Percentiles rank a stretch among this genome's conserved stretches.
Conservation (phyloP, 2,329 filamentous ascomycete genomes). For the Calonectria multiphialidica region DNA sequence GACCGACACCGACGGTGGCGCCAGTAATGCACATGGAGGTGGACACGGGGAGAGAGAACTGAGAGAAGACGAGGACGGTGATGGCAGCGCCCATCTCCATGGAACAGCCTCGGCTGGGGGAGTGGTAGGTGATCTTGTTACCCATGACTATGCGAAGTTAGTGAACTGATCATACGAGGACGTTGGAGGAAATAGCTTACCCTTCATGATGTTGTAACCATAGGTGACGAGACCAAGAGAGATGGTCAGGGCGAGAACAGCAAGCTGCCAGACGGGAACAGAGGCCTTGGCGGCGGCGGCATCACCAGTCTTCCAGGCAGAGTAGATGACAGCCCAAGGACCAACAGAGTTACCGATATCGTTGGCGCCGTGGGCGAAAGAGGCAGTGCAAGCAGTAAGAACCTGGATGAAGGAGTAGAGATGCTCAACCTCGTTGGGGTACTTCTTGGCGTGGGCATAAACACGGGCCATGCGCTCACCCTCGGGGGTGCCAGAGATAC, state of each 20-base stretch:
- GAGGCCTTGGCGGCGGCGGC: slow-evolving; percentile 71
- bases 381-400: slow-evolving; percentile 77
- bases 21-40: slow-evolving; percentile 86
- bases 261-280: slow-evolving; percentile 83
- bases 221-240: slow-evolving; percentile 79
- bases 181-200: slow-evolving; percentile 51
- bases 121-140: slow-evolving; percentile 83
- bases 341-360: slow-evolving; percentile 81
- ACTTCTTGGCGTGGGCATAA: slow-evolving; percentile 74
- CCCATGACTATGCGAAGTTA: slow-evolving; percentile 72
- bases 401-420: slow-evolving; percentile 76
- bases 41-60: slow-evolving; percentile 80
- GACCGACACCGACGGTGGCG: slow-evolving; percentile 81
- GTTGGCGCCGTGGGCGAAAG: slow-evolving; percentile 82
- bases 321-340: slow-evolving; percentile 78
- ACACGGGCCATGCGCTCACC: slow-evolving; percentile 71
- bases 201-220: slow-evolving; percentile 88
- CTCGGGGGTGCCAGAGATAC: slow-evolving; percentile 77
- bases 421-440: slow-evolving; percentile 79
- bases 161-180: neutral
- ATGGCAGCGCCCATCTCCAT: slow-evolving; percentile 88
- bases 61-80: slow-evolving; percentile 81
- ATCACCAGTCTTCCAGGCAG: slow-evolving; percentile 73
- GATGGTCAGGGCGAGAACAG: slow-evolving; percentile 73
- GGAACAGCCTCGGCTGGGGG: slow-evolving; percentile 68